Base-by-base conservation (phyloP, 2,329 filamentous ascomycete genomes). In the Fusarium sp. region DNA sequence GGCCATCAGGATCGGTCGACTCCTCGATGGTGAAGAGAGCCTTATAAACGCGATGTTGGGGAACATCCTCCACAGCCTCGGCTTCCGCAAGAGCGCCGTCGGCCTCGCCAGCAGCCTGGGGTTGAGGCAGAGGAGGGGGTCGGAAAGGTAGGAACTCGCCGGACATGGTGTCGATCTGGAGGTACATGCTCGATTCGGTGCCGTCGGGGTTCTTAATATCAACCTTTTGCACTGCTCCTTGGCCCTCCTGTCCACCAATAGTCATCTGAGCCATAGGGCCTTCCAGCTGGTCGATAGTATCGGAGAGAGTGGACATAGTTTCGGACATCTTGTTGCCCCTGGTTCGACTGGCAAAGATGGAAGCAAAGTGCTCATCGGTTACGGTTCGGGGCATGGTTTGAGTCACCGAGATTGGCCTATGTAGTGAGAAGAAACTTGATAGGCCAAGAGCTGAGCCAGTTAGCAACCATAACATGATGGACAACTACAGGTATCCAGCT, bases 401-500 rank as follows among this genome's bases (percentile, higher is more conserved):
- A 45, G 89, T 93, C 66, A 97, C 87, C 52, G 92, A 96, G 72
- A 99, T 94, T 41, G 95, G 95, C 61, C 95, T 89, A 79, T 99
- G 92, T 67, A 96, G 90, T 63, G 93, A 96, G 82, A 98, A 98
- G 83, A 99, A 98, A 58, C 90, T 90, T 7, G 94, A 95, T 41
- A 97, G 83, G 64, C 91, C 89, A 60, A 98, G 85, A 73, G 96
- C 95, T 98, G 67, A 6, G 63, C 72, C 47, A 68, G 67, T 48
- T 68, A 49, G 36, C 44, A 38, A 50, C 13, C 24, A 5, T 15
- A 7, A 43, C 26, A 19, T 8, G 2, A 7, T 22, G n/a, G 19
- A 9, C 26, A 15, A 22, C 15, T 12, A 15, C 25, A 12, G 7
- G 6, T 7, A 15, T 10, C 34, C 6, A 31, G 15, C 36, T 40